Evolutionary conservation across 345 rosid genomes (phyloP), one percentile per base, ranked within the genome.

Genomic region (Hibiscus trionum): DNA sequence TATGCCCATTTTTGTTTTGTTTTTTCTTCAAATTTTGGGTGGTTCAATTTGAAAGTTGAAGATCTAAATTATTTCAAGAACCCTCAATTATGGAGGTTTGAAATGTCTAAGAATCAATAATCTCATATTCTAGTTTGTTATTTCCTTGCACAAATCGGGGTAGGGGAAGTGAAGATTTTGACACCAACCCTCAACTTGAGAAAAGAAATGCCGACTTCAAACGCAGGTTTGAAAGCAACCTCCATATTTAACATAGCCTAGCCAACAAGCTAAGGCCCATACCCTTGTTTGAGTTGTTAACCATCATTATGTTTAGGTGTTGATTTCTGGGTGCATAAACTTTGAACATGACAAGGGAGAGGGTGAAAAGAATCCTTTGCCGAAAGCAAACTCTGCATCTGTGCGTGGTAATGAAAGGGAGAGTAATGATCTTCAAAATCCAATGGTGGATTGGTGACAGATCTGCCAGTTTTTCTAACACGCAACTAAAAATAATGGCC

Each of bases 401-500:
- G 33, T 31, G 4, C 33, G 33, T 31, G 4, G 33, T 31, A 31
- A 31, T 31, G 33, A 31, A 31, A 2, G 33, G 33, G 33, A 31
- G 33, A 31, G 33, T 31, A 3, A 31, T 31, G 33, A 31, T 4
- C 4, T 4, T 31, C 0, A 29, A 29, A 31, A 31, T 37, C 52
- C 50, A 50, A 11, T 19, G 31, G 24, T 17, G 1, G 31, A 21
- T 19, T 31, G 42, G 31, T 53, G 11, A 11, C 69, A 42, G 55
- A 66, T 16, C 52, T 66, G 21, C 52, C 14, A 47, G 59, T 72
- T 24, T 24, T 47, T 31, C 50, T 7, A 72, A 74, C 76, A 68
- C 76, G 80, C 61, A 65, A 68, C 72, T 21, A 50, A 56, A 50
- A 69, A 59, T 60, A 69, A 60, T 72, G 61, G 46, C 80, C 68